Evolutionary conservation across 2,329 filamentous ascomycete species (phyloP).

Genomic region (Colletotrichum eremochloae): DNA sequence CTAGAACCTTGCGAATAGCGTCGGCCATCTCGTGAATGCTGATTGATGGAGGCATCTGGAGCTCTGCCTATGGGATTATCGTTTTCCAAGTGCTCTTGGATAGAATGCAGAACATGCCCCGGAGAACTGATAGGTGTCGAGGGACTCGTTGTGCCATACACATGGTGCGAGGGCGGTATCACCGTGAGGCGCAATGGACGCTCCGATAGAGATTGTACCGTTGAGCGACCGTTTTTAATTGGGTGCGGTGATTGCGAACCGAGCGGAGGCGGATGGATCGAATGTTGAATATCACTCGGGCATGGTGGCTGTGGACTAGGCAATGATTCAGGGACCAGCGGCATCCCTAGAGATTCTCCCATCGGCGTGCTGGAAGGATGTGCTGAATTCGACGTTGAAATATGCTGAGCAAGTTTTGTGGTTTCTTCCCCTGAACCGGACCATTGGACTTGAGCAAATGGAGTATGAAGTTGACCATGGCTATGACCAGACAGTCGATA

Average conservation of each 20-base stretch:
- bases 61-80: not conserved
- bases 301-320: not conserved
- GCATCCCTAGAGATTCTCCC: not conserved
- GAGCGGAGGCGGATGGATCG: not conserved
- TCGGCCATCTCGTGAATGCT: not conserved
- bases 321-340: not conserved
- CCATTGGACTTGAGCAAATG: conserved; percentile 1
- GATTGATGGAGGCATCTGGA: not conserved
- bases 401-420: not conserved
- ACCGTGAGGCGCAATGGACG: conserved; percentile 30
- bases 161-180: conserved; percentile 13
- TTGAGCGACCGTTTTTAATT: not conserved
- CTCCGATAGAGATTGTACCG: not conserved
- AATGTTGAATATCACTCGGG: not conserved
- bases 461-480: not conserved
- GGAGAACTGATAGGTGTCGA: conserved; percentile 27
- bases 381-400: conserved; percentile 3
- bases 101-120: conserved; percentile 40
- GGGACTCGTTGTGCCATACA: conserved; percentile 3
- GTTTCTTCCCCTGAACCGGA: not conserved
- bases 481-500: not conserved
- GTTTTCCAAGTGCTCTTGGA: conserved; percentile 39
- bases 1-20: conserved; percentile 3
- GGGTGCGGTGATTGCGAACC: not conserved
- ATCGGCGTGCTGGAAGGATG: conserved; percentile 4